These are phyloP conservation scores for Arabis hirsuta DNA, from an alignment of 345 rosid species.

Conservation along the genomic window DNA sequence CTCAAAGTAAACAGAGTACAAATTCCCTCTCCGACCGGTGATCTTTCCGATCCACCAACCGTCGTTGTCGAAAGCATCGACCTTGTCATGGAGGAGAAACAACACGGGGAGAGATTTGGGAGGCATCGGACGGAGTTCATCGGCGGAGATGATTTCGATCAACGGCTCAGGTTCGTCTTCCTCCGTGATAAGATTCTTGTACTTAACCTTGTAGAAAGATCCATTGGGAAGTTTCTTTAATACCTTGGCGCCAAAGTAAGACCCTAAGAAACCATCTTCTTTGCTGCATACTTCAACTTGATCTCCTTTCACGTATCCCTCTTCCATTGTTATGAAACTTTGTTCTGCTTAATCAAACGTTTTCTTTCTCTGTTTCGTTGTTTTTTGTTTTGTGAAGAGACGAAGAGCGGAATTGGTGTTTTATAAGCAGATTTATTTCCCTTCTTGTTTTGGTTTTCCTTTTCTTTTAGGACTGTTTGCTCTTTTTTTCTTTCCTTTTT, in stretches of 20 bases:
- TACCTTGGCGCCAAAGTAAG: slow-evolving; percentile 35
- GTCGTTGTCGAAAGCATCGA: slow-evolving; percentile 45
- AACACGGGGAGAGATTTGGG: slow-evolving; percentile 15
- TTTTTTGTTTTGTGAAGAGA: neutral
- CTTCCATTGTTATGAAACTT: slow-evolving; percentile 2
- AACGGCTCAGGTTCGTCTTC: slow-evolving; percentile 32
- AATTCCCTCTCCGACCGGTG: slow-evolving; percentile 12
- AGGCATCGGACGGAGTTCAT: slow-evolving; percentile 45
- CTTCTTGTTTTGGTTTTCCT: neutral
- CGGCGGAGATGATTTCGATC: slow-evolving; percentile 37
- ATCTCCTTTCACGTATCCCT: slow-evolving; percentile 13
- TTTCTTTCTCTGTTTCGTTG: neutral
- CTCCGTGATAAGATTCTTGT: slow-evolving; percentile 36
- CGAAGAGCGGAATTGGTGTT: neutral
- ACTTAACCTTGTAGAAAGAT: slow-evolving; percentile 35
- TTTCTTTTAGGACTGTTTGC: neutral
- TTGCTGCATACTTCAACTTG: slow-evolving; percentile 42
- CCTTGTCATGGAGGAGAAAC: slow-evolving; percentile 13
- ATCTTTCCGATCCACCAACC: slow-evolving; percentile 51
- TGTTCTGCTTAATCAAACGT: neutral
- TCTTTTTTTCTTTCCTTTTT: neutral
- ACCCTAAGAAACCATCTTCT: slow-evolving; percentile 45
- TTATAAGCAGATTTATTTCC: slow-evolving; percentile 14
- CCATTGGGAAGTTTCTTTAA: neutral
- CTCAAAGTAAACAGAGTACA: slow-evolving; percentile 38